phyloP scores from a whole-genome alignment of 352 stramenopile genomes.

The Albugo candida region DNA sequence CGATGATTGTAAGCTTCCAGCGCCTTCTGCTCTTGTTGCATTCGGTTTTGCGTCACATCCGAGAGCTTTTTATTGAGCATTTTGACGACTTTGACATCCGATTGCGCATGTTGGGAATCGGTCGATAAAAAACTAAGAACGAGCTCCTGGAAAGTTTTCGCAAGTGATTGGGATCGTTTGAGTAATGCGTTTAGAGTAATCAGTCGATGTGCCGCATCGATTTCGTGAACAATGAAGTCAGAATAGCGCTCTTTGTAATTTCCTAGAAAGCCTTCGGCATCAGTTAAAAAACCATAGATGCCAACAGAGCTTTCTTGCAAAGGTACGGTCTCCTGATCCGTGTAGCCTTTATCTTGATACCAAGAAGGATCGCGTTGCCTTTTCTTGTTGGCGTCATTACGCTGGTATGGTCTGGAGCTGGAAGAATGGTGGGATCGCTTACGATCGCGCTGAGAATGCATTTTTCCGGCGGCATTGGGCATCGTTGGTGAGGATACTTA shows the following conservation, averaged over 20 bases:
- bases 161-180: conserved; percentile 1
- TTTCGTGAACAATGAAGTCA: conserved; percentile 73
- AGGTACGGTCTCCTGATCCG: conserved; percentile 32
- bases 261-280: conserved; percentile 28
- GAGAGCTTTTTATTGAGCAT: not conserved
- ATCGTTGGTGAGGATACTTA: too few relatives aligned
- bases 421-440: too few relatives aligned
- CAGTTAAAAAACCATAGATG: conserved; percentile 28
- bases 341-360: conserved; percentile 46
- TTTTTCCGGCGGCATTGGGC: too few relatives aligned
- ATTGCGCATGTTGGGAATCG: not conserved
- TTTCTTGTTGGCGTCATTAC: too few relatives aligned
- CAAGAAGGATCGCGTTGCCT: conserved; percentile 9
- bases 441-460: too few relatives aligned
- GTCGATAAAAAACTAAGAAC: not conserved
- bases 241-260: conserved; percentile 67
- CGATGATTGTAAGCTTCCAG: conserved; percentile 25
- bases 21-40: conserved; percentile 3
- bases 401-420: too few relatives aligned
- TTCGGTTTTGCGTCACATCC: not conserved
- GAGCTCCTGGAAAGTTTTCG: conserved; percentile 9
- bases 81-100: not conserved
- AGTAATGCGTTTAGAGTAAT: too few relatives aligned
- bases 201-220: conserved; percentile 4
- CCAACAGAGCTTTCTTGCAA: conserved; percentile 41